Evolutionary conservation across 1,284 basidiomycete genomes (phyloP).

Genomic region (Schizophyllum commune): DNA sequence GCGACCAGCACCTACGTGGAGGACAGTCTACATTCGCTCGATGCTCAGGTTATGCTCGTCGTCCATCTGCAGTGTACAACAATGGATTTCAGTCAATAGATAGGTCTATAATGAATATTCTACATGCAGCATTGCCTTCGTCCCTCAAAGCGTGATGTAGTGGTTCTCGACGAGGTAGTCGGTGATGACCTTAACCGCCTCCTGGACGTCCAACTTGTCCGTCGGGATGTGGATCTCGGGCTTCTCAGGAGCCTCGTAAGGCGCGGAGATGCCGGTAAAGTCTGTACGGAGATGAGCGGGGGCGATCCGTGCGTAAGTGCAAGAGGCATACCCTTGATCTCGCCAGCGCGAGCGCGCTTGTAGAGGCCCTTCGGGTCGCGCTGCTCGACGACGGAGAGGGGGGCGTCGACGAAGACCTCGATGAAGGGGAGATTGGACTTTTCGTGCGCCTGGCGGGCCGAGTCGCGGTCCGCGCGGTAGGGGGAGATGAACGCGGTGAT

Average conservation of each 20-base stretch:
- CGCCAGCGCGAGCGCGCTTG: conserved; percentile 92
- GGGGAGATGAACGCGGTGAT: conserved; percentile 99
- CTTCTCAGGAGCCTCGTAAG: conserved; percentile 84
- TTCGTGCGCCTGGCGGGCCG: conserved; percentile 82
- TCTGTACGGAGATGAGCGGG: conserved; percentile 40
- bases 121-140: not conserved
- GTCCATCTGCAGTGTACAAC: not conserved
- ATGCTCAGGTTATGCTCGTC: not conserved
- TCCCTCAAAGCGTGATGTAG: conserved; percentile 33
- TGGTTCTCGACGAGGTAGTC: conserved; percentile 70
- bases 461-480: conserved; percentile 82
- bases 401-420: conserved; percentile 94
- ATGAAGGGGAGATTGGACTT: conserved; percentile 74
- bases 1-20: too few relatives aligned
- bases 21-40: too few relatives aligned
- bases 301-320: not conserved
- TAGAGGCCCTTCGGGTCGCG: conserved; percentile 98
- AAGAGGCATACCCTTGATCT: conserved; percentile 76
- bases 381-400: conserved; percentile 80
- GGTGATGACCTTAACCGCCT: conserved; percentile 76
- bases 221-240: conserved; percentile 95
- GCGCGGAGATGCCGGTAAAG: conserved; percentile 96
- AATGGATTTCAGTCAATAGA: not conserved
- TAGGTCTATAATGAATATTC: not conserved
- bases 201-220: conserved; percentile 70